Conservation (phyloP, 495 filamentous ascomycete species). For the Podospora bellae-mahoneyi region DNA sequence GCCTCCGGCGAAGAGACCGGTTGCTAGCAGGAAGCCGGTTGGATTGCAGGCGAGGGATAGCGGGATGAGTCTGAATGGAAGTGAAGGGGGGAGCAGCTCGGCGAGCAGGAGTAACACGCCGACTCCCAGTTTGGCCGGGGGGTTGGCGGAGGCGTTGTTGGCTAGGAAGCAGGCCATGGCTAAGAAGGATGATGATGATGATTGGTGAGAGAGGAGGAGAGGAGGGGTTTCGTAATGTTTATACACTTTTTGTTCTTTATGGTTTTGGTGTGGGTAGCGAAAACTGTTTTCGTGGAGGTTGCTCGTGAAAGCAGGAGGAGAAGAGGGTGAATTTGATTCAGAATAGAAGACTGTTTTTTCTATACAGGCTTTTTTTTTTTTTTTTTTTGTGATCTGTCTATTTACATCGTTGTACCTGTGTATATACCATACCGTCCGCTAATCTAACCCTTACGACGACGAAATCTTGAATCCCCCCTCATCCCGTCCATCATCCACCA, state of each 20-base stretch:
- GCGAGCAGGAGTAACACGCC: constrained; percentile 67
- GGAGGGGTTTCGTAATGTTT: background rate
- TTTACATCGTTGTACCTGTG: background rate
- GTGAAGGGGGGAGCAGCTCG: constrained; percentile 55
- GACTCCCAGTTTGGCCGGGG: constrained; percentile 70
- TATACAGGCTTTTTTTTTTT: background rate
- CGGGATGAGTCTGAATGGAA: constrained; percentile 66
- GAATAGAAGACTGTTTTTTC: constrained; percentile 1
- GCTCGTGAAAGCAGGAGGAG: background rate
- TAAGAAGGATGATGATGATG: constrained; percentile 73
- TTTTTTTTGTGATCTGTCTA: background rate
- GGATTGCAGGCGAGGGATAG: constrained; percentile 65
- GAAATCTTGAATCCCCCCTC: constrained; percentile 47
- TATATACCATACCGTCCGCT: background rate
- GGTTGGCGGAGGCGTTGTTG: constrained; percentile 77
- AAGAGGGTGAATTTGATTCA: background rate
- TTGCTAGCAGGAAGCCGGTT: constrained; percentile 61
- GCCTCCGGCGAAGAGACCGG: constrained; percentile 85
- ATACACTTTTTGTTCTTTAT: constrained; percentile 5
- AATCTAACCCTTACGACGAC: background rate
- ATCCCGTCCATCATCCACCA: constrained; percentile 62
- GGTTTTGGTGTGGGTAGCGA: background rate
- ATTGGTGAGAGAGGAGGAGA: constrained; percentile 33
- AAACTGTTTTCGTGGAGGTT: background rate
- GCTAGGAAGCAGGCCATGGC: constrained; percentile 64